phyloP scores from a whole-genome alignment of 2,329 filamentous ascomycete species.

The Fusarium ambrosium region DNA sequence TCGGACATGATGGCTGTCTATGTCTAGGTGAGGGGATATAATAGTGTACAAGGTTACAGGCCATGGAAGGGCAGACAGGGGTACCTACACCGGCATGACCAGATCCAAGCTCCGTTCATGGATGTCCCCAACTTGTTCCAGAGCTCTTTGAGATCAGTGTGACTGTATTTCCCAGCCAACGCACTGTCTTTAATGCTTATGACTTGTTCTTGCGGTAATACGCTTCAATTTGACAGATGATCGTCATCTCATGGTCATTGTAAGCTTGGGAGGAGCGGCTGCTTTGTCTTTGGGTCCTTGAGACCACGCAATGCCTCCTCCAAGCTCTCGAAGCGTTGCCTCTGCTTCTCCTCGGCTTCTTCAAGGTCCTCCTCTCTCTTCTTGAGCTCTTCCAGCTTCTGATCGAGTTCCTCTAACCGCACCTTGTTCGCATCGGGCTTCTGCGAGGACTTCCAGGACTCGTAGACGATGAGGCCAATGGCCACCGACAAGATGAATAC shows the following conservation, averaged over 20 bases:
- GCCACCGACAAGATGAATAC: slow-evolving; percentile 73
- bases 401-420: slow-evolving; percentile 64
- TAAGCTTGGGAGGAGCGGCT: slow-evolving; percentile 62
- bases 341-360: slow-evolving; percentile 59
- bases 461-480: slow-evolving; percentile 69
- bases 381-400: slow-evolving; percentile 64
- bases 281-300: slow-evolving; percentile 70
- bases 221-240: not conserved
- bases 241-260: slow-evolving; percentile 35
- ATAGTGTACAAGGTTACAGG: slow-evolving; percentile 32
- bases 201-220: not conserved
- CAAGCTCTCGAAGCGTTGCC: slow-evolving; percentile 63
- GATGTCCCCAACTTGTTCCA: not conserved
- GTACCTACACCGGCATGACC: slow-evolving; percentile 6
- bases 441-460: slow-evolving; percentile 70
- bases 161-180: slow-evolving; percentile 7
- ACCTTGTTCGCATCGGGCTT: slow-evolving; percentile 72
- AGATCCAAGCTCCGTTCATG: slow-evolving; percentile 6
- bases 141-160: not conserved
- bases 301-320: slow-evolving; percentile 66
- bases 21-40: slow-evolving; percentile 34
- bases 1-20: slow-evolving; percentile 32
- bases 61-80: slow-evolving; percentile 5
- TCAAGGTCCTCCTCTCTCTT: slow-evolving; percentile 64
- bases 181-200: not conserved